Evolutionary conservation across 352 stramenopile species (phyloP).

Genomic region (Globisporangium carolinianum): DNA sequence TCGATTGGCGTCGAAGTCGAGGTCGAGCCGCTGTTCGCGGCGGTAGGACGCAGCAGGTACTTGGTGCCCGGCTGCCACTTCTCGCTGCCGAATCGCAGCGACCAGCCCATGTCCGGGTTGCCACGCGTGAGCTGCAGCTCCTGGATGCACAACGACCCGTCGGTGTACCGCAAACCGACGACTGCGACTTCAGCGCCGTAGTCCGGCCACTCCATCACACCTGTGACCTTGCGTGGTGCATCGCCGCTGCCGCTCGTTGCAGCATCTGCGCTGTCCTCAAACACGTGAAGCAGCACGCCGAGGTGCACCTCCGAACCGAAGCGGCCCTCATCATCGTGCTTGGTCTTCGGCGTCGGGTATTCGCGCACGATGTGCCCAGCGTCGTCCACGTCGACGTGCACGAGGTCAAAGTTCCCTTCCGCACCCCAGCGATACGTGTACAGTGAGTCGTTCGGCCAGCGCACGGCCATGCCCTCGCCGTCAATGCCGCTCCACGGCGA

Average conservation of each 20-base stretch:
- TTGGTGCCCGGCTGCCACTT: slow-evolving; percentile 85
- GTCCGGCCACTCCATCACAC: slow-evolving; percentile 79
- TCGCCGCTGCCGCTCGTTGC: background rate
- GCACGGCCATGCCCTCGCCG: slow-evolving; percentile 85
- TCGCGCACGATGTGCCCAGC: slow-evolving; percentile 64
- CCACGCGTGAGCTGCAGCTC: slow-evolving; percentile 78
- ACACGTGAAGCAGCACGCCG: slow-evolving; percentile 71
- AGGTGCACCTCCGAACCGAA: slow-evolving; percentile 77
- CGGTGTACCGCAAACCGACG: slow-evolving; percentile 43
- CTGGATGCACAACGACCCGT: slow-evolving; percentile 61
- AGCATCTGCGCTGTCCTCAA: slow-evolving; percentile 13
- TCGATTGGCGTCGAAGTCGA: slow-evolving; percentile 12
- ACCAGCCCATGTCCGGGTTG: slow-evolving; percentile 85
- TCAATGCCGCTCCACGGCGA: slow-evolving; percentile 86
- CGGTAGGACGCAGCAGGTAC: slow-evolving; percentile 46
- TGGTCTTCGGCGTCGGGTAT: slow-evolving; percentile 63
- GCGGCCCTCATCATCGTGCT: slow-evolving; percentile 60
- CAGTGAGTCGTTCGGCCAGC: slow-evolving; percentile 83
- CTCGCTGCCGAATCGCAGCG: slow-evolving; percentile 75
- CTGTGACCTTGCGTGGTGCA: slow-evolving; percentile 30
- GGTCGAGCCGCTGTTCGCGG: background rate
- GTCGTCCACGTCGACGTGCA: slow-evolving; percentile 81
- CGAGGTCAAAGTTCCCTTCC: slow-evolving; percentile 82
- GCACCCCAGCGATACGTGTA: slow-evolving; percentile 87
- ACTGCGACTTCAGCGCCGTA: slow-evolving; percentile 71